phyloP scores from a whole-genome alignment of 208 protist genomes.

The Vickermania spadyakhi region DNA sequence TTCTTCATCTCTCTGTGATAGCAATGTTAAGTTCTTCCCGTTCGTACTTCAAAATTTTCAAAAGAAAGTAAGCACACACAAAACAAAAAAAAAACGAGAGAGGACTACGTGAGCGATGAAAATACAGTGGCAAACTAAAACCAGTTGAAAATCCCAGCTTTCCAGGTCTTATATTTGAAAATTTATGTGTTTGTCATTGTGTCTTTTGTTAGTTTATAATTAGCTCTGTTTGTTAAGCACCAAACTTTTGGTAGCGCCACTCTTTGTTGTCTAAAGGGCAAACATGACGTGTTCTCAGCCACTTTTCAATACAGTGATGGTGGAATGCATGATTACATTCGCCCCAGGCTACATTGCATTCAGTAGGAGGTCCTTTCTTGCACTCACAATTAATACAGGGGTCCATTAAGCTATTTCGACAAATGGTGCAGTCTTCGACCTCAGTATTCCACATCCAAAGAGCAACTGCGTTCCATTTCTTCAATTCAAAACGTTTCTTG shows the following conservation, averaged over 20 bases:
- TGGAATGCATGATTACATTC: constrained; percentile 98
- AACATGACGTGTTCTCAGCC: constrained; percentile 96
- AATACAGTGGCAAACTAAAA: too few relatives aligned
- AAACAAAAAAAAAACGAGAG: too few relatives aligned
- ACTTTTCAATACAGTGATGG: constrained; percentile 97
- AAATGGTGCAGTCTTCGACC: constrained; percentile 97
- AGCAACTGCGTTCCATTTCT: constrained; percentile 94
- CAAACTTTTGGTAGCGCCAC: constrained; percentile 94
- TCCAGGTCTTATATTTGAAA: too few relatives aligned
- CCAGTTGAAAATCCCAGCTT: too few relatives aligned
- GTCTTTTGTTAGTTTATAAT: too few relatives aligned
- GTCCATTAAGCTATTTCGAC: constrained; percentile 96
- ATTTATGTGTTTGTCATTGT: too few relatives aligned
- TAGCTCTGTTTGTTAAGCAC: constrained; percentile 28
- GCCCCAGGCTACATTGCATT: constrained; percentile 96
- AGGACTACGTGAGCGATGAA: too few relatives aligned
- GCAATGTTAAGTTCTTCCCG: too few relatives aligned
- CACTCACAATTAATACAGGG: constrained; percentile 95
- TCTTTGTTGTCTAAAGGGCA: constrained; percentile 96
- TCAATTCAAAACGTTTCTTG: constrained; percentile 38
- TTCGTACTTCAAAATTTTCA: too few relatives aligned
- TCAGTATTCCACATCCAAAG: constrained; percentile 95
- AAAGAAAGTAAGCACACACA: too few relatives aligned
- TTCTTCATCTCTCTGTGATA: too few relatives aligned
- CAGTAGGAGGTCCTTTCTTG: constrained; percentile 30